A percentile compares a stretch with the other conserved stretches of the same genome.
These are phyloP conservation scores for Tetrahymena malaccensis DNA, from an alignment of 73 alveolate genomes.

Conservation along the genomic window DNA sequence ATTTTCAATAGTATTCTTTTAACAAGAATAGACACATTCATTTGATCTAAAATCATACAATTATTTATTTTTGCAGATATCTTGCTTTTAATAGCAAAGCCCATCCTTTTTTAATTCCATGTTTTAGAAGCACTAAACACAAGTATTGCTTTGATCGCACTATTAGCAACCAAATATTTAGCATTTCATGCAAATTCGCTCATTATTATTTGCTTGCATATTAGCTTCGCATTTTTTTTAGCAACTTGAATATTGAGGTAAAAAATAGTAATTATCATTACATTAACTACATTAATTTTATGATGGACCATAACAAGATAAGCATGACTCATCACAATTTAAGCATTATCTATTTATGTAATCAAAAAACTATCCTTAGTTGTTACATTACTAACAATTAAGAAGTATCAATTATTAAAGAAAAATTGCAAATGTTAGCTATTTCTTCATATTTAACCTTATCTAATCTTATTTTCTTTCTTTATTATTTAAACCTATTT, in stretches of 20 bases:
- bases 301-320: neutral
- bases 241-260: neutral
- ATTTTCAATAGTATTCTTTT: neutral
- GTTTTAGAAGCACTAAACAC: neutral
- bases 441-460: too few relatives aligned
- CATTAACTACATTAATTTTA: neutral
- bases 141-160: neutral
- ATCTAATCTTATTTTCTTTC: too few relatives aligned
- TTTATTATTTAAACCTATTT: too few relatives aligned
- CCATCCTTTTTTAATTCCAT: neutral
- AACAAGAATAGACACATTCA: neutral
- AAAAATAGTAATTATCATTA: neutral
- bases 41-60: neutral
- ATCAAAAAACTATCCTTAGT: neutral
- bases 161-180: neutral
- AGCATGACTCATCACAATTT: neutral
- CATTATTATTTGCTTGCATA: neutral
- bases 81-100: neutral
- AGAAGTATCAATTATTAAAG: neutral
- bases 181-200: neutral
- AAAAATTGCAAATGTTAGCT: neutral
- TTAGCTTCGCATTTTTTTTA: neutral
- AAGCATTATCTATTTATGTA: neutral
- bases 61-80: neutral
- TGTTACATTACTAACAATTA: neutral